These are phyloP conservation scores for Salix caprea DNA, from an alignment of 345 rosid species.

Conservation along the genomic window DNA sequence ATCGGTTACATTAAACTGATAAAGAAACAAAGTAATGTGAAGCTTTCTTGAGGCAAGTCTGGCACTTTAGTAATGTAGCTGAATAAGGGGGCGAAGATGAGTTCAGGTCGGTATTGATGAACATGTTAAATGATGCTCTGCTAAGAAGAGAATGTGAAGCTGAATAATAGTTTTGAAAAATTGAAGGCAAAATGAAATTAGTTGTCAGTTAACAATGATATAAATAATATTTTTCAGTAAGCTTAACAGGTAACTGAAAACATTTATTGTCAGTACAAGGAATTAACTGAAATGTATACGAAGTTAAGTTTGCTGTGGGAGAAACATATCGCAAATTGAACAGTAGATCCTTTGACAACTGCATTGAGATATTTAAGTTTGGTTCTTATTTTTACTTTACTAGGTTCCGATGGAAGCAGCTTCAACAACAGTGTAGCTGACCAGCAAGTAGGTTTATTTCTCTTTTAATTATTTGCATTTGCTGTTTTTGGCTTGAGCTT, in stretches of 20 bases:
- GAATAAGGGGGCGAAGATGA: not conserved
- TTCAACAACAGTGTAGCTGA: constrained; percentile 93
- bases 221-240: not conserved
- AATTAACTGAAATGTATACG: not conserved
- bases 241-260: not conserved
- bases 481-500: not conserved
- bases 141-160: not conserved
- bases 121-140: not conserved
- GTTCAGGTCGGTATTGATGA: not conserved
- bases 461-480: not conserved
- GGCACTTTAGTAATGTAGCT: not conserved
- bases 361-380: constrained; percentile 4
- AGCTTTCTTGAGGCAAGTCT: not conserved
- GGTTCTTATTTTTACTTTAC: constrained; percentile 14
- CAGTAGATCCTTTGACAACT: too few species aligned
- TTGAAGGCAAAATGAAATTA: not conserved
- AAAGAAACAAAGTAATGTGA: not conserved
- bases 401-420: constrained; percentile 77
- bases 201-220: not conserved
- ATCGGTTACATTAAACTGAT: not conserved
- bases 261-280: not conserved
- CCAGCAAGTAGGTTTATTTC: constrained; percentile 64
- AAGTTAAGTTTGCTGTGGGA: not conserved
- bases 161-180: not conserved
- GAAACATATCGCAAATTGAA: not conserved